phyloP scores from a whole-genome alignment of 257 asterid species.

The Solanum appendiculatum region DNA sequence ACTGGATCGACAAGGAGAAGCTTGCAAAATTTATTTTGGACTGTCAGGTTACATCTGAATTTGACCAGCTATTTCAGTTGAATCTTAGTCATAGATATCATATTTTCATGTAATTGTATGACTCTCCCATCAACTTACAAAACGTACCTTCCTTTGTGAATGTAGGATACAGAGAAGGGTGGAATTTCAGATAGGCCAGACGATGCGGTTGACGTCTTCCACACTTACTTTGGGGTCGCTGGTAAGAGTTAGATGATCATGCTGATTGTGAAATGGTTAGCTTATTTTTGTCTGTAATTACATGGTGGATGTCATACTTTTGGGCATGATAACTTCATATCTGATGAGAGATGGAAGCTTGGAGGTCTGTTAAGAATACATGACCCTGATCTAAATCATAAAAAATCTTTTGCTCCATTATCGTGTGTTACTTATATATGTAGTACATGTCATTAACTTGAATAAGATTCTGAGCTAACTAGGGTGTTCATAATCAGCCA shows the following conservation, averaged over 20 bases:
- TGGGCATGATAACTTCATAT: background rate
- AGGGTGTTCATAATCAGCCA: background rate
- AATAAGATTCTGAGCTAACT: background rate
- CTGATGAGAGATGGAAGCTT: background rate
- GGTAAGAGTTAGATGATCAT: conserved; percentile 26
- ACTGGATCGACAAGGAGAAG: conserved; percentile 84
- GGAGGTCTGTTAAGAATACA: background rate
- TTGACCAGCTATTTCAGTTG: background rate
- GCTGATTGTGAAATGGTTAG: background rate
- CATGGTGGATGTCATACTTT: background rate
- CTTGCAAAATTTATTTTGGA: conserved; percentile 73
- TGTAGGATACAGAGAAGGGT: conserved; percentile 81
- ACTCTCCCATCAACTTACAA: background rate
- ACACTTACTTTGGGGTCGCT: conserved; percentile 81
- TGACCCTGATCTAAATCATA: background rate
- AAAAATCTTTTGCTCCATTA: background rate
- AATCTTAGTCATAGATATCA: background rate
- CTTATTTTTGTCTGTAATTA: background rate
- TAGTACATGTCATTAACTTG: background rate
- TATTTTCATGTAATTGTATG: conserved; percentile 24
- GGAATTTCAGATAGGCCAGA: conserved; percentile 94
- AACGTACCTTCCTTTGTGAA: background rate
- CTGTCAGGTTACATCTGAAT: conserved; percentile 51
- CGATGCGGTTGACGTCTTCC: conserved; percentile 88
- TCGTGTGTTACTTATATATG: background rate